phyloP scores from a whole-genome alignment of 2,329 filamentous ascomycete genomes.

The Bipolaris oryzae region DNA sequence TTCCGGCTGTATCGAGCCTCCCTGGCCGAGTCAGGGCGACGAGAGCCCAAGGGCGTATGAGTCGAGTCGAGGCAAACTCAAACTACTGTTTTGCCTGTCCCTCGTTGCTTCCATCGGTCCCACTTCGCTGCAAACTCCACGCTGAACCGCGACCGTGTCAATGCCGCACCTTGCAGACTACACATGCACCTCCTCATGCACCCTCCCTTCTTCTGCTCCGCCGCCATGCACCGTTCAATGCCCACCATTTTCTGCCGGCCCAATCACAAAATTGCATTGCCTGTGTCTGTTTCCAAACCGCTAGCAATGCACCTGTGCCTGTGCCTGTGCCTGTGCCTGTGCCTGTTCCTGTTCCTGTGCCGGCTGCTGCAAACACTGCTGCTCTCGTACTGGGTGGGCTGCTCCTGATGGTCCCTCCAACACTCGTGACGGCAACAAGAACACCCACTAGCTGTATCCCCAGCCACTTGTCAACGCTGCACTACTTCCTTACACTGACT shows the following conservation, averaged over 20 bases:
- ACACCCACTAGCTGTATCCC: neutral
- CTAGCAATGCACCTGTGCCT: constrained; percentile 21
- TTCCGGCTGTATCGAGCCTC: constrained; percentile 14
- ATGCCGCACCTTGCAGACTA: constrained; percentile 18
- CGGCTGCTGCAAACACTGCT: neutral
- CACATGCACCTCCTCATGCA: constrained; percentile 23
- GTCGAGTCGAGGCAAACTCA: constrained; percentile 14
- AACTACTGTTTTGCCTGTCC: neutral
- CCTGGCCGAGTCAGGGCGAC: constrained; percentile 15
- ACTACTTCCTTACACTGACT: neutral
- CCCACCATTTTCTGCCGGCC: constrained; percentile 25
- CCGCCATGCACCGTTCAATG: constrained; percentile 22
- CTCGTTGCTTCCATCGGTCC: neutral
- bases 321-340: constrained; percentile 16
- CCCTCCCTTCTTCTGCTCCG: neutral
- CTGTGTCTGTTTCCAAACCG: constrained; percentile 12
- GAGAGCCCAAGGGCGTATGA: constrained; percentile 13
- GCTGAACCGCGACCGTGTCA: constrained; percentile 4
- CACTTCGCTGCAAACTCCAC: constrained; percentile 16
- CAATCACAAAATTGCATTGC: constrained; percentile 34
- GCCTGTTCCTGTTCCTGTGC: constrained; percentile 18
- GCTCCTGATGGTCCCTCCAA: neutral
- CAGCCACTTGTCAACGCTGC: constrained; percentile 1
- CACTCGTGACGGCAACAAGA: neutral
- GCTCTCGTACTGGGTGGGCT: neutral